Percentiles rank a stretch among this genome's conserved stretches.
phyloP scores from a whole-genome alignment of 768 basidiomycete genomes.

The Boletus speciosus region DNA sequence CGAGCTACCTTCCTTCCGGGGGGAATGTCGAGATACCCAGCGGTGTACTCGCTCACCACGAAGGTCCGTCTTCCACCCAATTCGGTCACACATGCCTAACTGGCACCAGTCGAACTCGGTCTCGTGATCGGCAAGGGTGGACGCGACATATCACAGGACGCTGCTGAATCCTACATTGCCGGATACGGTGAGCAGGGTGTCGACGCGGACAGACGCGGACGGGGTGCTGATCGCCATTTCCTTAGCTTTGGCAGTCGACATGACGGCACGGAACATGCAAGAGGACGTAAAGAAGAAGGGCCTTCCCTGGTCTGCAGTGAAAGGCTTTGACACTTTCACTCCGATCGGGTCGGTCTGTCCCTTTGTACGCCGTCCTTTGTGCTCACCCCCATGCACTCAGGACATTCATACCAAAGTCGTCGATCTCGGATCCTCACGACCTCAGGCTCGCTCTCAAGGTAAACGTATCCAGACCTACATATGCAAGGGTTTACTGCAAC shows the following conservation, averaged over 20 bases:
- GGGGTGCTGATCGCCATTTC: background rate
- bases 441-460: constrained; percentile 77
- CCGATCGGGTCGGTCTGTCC: constrained; percentile 66
- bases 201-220: too few species aligned
- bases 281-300: constrained; percentile 89
- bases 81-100: background rate
- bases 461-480: background rate
- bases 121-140: constrained; percentile 91
- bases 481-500: background rate
- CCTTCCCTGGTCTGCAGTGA: constrained; percentile 95
- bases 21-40: constrained; percentile 82
- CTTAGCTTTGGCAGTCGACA: constrained; percentile 87
- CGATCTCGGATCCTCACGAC: constrained; percentile 68
- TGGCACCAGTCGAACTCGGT: constrained; percentile 79
- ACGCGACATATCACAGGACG: constrained; percentile 69
- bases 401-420: constrained; percentile 74
- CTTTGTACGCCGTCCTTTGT: background rate
- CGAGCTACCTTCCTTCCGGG: constrained; percentile 75
- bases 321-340: constrained; percentile 96
- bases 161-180: constrained; percentile 77
- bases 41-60: constrained; percentile 84
- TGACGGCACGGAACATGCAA: constrained; percentile 96
- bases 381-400: constrained; percentile 35
- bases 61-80: constrained; percentile 50
- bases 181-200: constrained; percentile 70